These are phyloP conservation scores for Capsicum pubescens DNA, from an alignment of 257 asterid species.

Conservation along the genomic window DNA sequence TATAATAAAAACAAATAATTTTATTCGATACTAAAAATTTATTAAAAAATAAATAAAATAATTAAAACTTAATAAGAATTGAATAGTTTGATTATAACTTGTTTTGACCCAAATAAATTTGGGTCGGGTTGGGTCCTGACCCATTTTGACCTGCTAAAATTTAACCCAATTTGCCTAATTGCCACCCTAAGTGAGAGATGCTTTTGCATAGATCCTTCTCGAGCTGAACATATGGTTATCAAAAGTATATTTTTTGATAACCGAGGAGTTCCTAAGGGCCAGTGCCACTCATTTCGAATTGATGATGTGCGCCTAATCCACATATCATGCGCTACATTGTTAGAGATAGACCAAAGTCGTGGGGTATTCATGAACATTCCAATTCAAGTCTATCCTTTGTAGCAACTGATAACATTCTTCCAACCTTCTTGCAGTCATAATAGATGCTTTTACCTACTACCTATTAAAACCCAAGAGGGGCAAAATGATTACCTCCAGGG, in stretches of 20 bases:
- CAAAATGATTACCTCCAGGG: conserved; percentile 75
- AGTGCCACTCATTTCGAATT: background rate
- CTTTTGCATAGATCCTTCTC: background rate
- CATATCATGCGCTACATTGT: background rate
- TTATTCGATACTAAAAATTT: no score
- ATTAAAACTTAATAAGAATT: no score
- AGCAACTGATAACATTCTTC: background rate
- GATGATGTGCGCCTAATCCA: background rate
- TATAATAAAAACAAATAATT: no score
- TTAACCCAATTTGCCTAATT: no score
- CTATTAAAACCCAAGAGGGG: conserved; percentile 68
- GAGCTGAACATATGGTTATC: background rate
- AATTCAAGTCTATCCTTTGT: background rate
- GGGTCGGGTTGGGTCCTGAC: no score
- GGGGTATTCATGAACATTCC: background rate
- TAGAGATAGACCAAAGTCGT: background rate
- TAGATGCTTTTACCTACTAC: no score
- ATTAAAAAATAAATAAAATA: no score
- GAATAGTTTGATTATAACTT: no score
- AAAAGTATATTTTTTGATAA: background rate
- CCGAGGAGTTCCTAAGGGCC: background rate
- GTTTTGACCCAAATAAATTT: no score
- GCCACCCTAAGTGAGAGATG: background rate
- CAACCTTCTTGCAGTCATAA: background rate
- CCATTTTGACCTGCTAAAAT: no score